Evolutionary conservation across 768 basidiomycete species (phyloP).

Genomic region (Phlebiopsis gigantea): DNA sequence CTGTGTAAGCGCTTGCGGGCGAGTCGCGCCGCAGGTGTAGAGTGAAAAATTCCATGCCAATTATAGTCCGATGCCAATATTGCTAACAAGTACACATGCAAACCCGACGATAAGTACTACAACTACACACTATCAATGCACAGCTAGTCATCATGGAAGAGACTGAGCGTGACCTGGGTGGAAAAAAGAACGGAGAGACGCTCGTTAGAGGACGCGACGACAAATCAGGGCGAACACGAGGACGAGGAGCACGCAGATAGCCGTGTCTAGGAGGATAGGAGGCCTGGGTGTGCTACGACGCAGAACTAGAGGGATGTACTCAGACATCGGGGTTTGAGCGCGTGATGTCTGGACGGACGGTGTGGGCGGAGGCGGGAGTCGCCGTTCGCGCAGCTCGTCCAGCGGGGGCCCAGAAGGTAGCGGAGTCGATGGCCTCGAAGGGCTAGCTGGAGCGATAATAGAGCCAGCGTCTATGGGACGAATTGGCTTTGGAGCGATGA

Average conservation of each 20-base stretch:
- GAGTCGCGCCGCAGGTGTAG: no score
- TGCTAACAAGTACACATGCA: no score
- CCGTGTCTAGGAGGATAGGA: constrained; percentile 65
- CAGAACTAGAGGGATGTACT: background rate
- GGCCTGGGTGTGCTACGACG: constrained; percentile 29
- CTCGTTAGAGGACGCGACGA: constrained; percentile 42
- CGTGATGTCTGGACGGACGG: background rate
- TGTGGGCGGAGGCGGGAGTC: background rate
- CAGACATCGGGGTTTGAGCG: constrained; percentile 3
- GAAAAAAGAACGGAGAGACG: background rate
- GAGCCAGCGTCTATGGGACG: constrained; percentile 19
- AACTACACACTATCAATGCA: no score
- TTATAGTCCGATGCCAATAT: no score
- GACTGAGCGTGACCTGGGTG: no score
- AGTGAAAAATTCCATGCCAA: no score
- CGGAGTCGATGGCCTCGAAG: constrained; percentile 5
- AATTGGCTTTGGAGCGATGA: constrained; percentile 20
- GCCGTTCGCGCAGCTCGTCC: constrained; percentile 1
- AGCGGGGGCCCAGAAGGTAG: constrained; percentile 2
- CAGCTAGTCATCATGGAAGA: no score
- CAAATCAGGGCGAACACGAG: constrained; percentile 65
- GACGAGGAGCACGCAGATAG: constrained; percentile 68
- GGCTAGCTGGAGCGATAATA: constrained; percentile 13
- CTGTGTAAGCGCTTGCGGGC: no score
- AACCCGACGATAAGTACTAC: no score